phyloP scores from a whole-genome alignment of 441 rosid species.

The Brassica balearica region DNA sequence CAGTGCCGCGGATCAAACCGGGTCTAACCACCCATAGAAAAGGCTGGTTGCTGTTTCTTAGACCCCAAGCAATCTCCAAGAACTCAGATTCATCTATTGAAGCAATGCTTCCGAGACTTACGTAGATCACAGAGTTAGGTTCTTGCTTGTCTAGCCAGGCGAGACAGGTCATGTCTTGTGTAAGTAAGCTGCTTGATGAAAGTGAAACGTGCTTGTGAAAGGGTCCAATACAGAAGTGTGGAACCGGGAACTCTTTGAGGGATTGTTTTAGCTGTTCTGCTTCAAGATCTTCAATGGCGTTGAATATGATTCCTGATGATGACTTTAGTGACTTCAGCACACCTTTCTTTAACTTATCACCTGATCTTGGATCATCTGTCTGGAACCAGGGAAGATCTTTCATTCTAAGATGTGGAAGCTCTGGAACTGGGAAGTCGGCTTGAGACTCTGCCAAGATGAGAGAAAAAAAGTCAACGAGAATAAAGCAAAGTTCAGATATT shows the following conservation, averaged over 20 bases:
- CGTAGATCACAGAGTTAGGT: constrained; percentile 52
- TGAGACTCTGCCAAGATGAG: constrained; percentile 43
- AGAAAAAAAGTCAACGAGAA: constrained; percentile 22
- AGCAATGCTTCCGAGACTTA: constrained; percentile 63
- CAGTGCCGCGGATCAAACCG: constrained; percentile 21
- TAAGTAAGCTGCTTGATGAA: constrained; percentile 46
- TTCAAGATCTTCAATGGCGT: constrained; percentile 65
- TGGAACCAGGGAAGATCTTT: constrained; percentile 62
- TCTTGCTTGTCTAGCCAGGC: constrained; percentile 63
- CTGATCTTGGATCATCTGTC: constrained; percentile 42
- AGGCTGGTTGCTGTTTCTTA: constrained; percentile 51
- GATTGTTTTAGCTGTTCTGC: constrained; percentile 39
- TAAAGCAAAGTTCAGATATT: neutral
- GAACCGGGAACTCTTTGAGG: constrained; percentile 45
- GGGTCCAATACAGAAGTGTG: constrained; percentile 67
- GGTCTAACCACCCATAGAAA: constrained; percentile 70
- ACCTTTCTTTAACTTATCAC: constrained; percentile 40
- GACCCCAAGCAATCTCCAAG: constrained; percentile 61
- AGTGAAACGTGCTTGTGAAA: constrained; percentile 53
- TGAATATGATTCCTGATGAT: constrained; percentile 60
- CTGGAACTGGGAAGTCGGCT: constrained; percentile 49
- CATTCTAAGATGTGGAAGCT: constrained; percentile 59
- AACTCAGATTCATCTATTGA: constrained; percentile 41
- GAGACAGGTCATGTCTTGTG: constrained; percentile 48
- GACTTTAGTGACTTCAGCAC: constrained; percentile 48